Percentiles rank a stretch among this genome's conserved stretches.
Evolutionary conservation across 805 yeast species (phyloP).

Genomic region (Zygosaccharomyces siamensis): DNA sequence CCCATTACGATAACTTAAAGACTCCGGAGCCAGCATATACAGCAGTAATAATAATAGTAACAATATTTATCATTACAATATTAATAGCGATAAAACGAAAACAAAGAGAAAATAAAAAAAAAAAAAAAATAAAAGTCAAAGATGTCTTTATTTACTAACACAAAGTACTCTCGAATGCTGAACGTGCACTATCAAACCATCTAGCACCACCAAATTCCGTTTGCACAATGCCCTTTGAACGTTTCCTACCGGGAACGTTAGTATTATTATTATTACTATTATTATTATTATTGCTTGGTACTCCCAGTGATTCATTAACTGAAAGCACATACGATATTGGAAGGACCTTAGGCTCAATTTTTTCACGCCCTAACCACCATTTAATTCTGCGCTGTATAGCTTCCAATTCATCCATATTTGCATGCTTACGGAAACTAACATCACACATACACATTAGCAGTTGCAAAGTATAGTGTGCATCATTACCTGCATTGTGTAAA

Average conservation of each 20-base stretch:
- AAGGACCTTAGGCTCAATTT: constrained; percentile 23
- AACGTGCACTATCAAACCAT: constrained; percentile 21
- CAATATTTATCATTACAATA: background rate
- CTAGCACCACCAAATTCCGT: constrained; percentile 33
- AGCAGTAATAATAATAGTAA: background rate
- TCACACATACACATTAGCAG: constrained; percentile 50
- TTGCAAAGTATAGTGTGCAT: constrained; percentile 56
- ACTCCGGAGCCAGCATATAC: constrained; percentile 5
- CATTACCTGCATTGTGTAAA: constrained; percentile 70
- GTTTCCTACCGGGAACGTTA: constrained; percentile 5
- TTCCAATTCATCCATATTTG: constrained; percentile 26
- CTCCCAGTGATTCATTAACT: constrained; percentile 9
- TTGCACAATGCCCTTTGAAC: constrained; percentile 22
- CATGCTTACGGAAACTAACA: constrained; percentile 27
- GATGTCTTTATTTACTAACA: constrained; percentile 3
- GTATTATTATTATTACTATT: background rate
- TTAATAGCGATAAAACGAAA: background rate
- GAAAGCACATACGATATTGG: constrained; percentile 29
- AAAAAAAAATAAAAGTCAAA: background rate
- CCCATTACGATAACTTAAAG: background rate
- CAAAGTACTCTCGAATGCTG: constrained; percentile 22
- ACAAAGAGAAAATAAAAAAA: background rate
- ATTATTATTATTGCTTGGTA: constrained; percentile 1
- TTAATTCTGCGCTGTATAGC: constrained; percentile 17
- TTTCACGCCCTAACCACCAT: constrained; percentile 21